Conservation (phyloP, 495 filamentous ascomycete species). For the Podospora appendiculata region DNA sequence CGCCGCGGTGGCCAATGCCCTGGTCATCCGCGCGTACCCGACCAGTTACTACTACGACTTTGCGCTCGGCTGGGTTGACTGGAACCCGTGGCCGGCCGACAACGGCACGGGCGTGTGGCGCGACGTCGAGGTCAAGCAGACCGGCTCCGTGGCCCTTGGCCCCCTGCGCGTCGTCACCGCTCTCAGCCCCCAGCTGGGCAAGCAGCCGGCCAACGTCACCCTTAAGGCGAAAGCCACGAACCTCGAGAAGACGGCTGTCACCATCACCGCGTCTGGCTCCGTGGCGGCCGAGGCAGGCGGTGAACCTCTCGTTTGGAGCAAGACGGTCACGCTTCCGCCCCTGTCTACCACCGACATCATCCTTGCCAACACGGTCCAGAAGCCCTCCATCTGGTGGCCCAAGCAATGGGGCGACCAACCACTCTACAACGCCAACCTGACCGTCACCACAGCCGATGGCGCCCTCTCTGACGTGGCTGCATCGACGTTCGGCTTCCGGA, state of each 20-base stretch:
- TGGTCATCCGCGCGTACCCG: conserved; percentile 48
- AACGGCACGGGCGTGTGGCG: conserved; percentile 57
- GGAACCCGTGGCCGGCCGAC: conserved; percentile 56
- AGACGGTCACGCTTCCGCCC: conserved; percentile 30
- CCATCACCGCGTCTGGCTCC: conserved; percentile 28
- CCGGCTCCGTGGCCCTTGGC: conserved; percentile 44
- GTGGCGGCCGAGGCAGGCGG: conserved; percentile 23
- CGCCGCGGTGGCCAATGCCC: conserved; percentile 34
- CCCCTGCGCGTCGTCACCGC: conserved; percentile 42
- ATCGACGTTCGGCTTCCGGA: conserved; percentile 47
- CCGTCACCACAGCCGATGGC: conserved; percentile 25
- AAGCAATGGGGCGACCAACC: conserved; percentile 43
- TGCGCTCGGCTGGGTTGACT: conserved; percentile 54
- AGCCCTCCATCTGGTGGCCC: conserved; percentile 42
- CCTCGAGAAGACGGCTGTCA: conserved; percentile 28
- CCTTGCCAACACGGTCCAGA: conserved; percentile 25
- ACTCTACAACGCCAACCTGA: conserved; percentile 30
- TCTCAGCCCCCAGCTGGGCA: conserved; percentile 20
- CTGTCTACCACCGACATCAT: conserved; percentile 28
- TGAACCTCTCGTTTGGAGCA: conserved; percentile 13
- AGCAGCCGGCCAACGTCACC: conserved; percentile 30
- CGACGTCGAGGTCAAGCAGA: conserved; percentile 50
- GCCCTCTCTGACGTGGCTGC: conserved; percentile 36
- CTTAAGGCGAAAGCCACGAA: conserved; percentile 45
- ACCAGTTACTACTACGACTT: conserved; percentile 54